Base-by-base conservation (phyloP, 768 basidiomycete genomes). In the Auriscalpium vulgare region DNA sequence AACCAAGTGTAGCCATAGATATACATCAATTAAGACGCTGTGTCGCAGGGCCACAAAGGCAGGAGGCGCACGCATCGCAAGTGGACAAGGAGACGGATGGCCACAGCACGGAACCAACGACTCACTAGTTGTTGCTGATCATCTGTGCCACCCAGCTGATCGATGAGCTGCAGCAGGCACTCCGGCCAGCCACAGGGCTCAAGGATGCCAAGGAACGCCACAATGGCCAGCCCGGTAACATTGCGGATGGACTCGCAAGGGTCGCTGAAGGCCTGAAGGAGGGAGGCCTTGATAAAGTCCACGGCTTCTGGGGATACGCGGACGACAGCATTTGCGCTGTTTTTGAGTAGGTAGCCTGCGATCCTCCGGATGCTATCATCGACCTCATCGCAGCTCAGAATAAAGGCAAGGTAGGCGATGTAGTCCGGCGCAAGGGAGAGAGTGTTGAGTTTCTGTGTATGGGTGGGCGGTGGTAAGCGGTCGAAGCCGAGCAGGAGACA, bases 311-410 rank as follows among this genome's bases (percentile, higher is more conserved):
- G 75, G 19, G 83, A 74, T 6, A 83, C 80, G 49, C 75, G 78
- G 54, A 93, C 76, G 67, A 93, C 85, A 61, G 87, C 78, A 55
- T 84, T 80, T 44, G 90, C 82, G 65, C 92, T 94, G 72, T 99
- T 98, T 83, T 99, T 99, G 71, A 99, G 83, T 21, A 97, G 78
- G 65, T 97, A 91, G 44, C 95, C 95, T 29, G 95, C 95, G 74
- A 97, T 95, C 56, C 91, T 89, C 51, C 95, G 84, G 69, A 95
- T 91, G 51, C 89, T 87, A n/a, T n/a, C n/a, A 68, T 92, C 93
- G 67, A 93, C 88, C 73, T 97, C 93, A 58, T 82, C 77, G 46
- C 78, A 77, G 56, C 87, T 84, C 60, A 98, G 83, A 74, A 97
- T 94, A 69, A 95, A 91, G 21, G 89, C 89, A 60, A 99, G 85